Conservation (phyloP, 495 filamentous ascomycete species). For the Trypethelium eluteriae region DNA sequence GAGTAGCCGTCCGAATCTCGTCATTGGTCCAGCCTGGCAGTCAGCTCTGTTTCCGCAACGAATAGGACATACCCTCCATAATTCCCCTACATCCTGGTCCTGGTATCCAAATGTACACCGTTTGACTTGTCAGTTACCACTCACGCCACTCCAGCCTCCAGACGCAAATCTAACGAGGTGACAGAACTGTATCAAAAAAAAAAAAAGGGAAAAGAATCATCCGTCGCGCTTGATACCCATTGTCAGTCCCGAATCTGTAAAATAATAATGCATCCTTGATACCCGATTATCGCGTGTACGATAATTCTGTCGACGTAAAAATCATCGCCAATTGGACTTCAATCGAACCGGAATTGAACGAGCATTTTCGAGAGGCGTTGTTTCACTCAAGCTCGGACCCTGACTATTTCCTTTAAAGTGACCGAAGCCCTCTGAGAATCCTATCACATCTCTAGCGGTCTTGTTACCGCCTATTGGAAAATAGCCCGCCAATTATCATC, state of each 20-base stretch:
- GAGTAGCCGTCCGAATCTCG: conserved; percentile 1
- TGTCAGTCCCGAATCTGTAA: background rate
- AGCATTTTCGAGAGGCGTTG: background rate
- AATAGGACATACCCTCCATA: background rate
- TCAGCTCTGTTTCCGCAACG: background rate
- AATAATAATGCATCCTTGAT: background rate
- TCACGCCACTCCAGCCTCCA: background rate
- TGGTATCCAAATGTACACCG: background rate
- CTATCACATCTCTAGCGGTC: background rate
- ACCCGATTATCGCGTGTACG: background rate
- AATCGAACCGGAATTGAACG: background rate
- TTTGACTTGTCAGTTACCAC: background rate
- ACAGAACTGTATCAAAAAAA: conserved; percentile 3
- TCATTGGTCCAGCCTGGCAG: background rate
- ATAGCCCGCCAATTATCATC: background rate
- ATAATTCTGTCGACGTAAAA: background rate
- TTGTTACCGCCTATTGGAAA: background rate
- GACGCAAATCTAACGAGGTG: background rate
- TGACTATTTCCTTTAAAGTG: background rate
- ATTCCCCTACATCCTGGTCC: conserved; percentile 1
- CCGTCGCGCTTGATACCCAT: background rate
- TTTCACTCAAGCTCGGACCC: conserved; percentile 1
- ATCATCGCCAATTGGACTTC: background rate
- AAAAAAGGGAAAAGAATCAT: background rate
- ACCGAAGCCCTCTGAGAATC: conserved; percentile 1